Conservation (phyloP, 2,329 filamentous ascomycete species). For the Colletotrichum lini region DNA sequence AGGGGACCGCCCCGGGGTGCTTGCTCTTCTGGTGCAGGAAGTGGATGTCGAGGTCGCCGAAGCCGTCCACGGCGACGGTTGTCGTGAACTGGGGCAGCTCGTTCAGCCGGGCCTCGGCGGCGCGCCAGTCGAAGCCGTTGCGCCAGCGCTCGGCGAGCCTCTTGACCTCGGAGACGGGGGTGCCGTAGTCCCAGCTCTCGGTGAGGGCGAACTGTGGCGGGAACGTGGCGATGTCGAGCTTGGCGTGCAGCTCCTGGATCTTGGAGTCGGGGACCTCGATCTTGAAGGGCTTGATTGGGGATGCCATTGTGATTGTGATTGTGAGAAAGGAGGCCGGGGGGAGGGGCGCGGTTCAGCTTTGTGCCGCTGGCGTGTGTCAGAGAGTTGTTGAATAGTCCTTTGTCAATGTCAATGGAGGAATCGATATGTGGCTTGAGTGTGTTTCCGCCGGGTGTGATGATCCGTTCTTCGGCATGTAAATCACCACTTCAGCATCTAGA, state of each 20-base stretch:
- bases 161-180: constrained; percentile 50
- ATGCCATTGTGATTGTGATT: background rate
- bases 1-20: constrained; percentile 68
- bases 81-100: constrained; percentile 70
- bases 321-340: no score
- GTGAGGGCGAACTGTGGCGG: constrained; percentile 51
- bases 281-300: constrained; percentile 51
- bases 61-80: constrained; percentile 67
- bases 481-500: background rate
- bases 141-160: constrained; percentile 55
- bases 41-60: constrained; percentile 73
- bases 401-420: no score
- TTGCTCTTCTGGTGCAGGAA: constrained; percentile 72
- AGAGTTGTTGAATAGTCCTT: background rate
- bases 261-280: constrained; percentile 52
- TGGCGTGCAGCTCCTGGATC: constrained; percentile 50
- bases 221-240: constrained; percentile 50
- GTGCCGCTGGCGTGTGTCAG: background rate
- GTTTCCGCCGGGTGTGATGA: background rate
- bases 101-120: constrained; percentile 71
- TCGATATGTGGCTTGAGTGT: no score
- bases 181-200: constrained; percentile 52
- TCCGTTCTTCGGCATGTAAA: background rate
- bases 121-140: constrained; percentile 73
- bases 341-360: no score